These are phyloP conservation scores for Xylaria scruposa DNA, from an alignment of 495 filamentous ascomycete genomes.

Conservation along the genomic window DNA sequence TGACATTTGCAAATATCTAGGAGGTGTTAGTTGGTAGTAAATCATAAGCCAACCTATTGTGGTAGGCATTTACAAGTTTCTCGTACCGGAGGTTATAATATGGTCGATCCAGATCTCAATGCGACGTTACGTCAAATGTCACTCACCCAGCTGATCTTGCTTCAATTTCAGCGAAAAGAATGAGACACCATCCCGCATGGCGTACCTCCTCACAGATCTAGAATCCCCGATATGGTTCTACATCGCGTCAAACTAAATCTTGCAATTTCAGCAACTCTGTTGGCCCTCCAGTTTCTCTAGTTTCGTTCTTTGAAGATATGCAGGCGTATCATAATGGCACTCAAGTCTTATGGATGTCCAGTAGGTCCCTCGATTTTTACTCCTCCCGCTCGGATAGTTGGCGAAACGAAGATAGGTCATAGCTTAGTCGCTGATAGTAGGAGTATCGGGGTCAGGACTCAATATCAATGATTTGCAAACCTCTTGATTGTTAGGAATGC, in stretches of 20 bases:
- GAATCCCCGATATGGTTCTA: background rate
- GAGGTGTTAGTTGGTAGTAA: background rate
- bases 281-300: background rate
- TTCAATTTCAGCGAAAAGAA: background rate
- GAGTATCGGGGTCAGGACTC: background rate
- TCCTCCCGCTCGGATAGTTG: background rate
- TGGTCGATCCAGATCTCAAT: background rate
- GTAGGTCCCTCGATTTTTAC: background rate
- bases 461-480: background rate
- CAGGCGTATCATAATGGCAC: background rate
- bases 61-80: background rate
- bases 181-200: background rate
- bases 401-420: background rate
- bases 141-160: background rate
- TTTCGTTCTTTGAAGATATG: background rate
- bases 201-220: background rate
- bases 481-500: background rate
- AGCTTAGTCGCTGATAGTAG: background rate
- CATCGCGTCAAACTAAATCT: background rate
- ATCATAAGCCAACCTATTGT: background rate
- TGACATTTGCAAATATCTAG: too few species aligned
- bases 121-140: background rate
- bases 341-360: background rate
- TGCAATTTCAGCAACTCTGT: background rate
- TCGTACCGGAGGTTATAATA: background rate